A percentile compares a stretch with the other conserved stretches of the same genome.
phyloP scores from a whole-genome alignment of 192 early-diverging fungal species.

The Thamnidium elegans region DNA sequence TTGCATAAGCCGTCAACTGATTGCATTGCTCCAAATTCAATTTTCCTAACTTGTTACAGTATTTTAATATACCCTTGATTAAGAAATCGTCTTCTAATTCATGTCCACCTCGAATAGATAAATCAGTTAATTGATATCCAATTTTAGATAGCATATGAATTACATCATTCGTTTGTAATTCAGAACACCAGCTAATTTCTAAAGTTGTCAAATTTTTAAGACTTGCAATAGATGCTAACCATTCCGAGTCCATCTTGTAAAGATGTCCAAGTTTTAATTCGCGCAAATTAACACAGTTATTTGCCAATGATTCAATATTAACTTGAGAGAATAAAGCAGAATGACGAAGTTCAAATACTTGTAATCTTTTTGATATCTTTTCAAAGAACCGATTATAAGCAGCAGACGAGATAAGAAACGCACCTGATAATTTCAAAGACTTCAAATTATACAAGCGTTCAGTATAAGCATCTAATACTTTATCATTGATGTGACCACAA shows the following conservation, averaged over 20 bases:
- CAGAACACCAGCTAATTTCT: slow-evolving; percentile 20
- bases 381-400: slow-evolving; percentile 63
- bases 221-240: slow-evolving; percentile 37
- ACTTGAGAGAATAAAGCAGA: slow-evolving; percentile 54
- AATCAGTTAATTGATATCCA: slow-evolving; percentile 44
- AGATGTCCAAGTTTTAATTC: slow-evolving; percentile 49
- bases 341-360: slow-evolving; percentile 53
- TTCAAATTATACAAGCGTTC: slow-evolving; percentile 42
- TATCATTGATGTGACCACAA: slow-evolving; percentile 69
- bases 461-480: slow-evolving; percentile 41
- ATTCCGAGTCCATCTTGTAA: slow-evolving; percentile 44
- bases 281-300: slow-evolving; percentile 39
- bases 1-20: slow-evolving; percentile 55
- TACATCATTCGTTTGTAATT: slow-evolving; percentile 45
- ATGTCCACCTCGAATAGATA: slow-evolving; percentile 53
- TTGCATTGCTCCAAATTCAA: slow-evolving; percentile 64
- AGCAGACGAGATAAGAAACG: slow-evolving; percentile 60
- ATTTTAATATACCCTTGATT: slow-evolving; percentile 49
- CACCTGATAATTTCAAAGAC: slow-evolving; percentile 63
- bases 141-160: slow-evolving; percentile 41
- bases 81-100: slow-evolving; percentile 51
- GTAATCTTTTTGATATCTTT: slow-evolving; percentile 47
- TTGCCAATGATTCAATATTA: slow-evolving; percentile 48
- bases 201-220: slow-evolving; percentile 46
- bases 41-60: slow-evolving; percentile 58